Percentiles rank a stretch among this genome's conserved stretches.
These are phyloP conservation scores for Dujonia santamariae DNA, from an alignment of 1,139 yeast species.

Conservation along the genomic window DNA sequence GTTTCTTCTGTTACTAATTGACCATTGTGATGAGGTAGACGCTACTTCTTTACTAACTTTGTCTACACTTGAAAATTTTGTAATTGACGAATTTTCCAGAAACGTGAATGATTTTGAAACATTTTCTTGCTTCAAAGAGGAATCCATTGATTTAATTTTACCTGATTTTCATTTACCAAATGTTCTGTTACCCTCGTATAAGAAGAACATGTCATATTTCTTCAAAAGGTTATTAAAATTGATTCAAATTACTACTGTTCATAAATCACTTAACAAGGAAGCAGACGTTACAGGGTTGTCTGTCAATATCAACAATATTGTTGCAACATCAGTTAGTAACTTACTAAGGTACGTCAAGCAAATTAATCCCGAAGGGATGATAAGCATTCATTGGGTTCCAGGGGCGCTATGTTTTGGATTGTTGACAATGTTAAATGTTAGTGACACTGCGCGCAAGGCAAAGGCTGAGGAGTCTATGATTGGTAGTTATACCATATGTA, in stretches of 20 bases:
- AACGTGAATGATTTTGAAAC: too few relatives aligned
- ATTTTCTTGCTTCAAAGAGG: too few relatives aligned
- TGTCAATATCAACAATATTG: conserved; percentile 1
- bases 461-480: too few relatives aligned
- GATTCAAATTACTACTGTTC: neutral
- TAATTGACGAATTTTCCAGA: too few relatives aligned
- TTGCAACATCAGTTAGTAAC: neutral
- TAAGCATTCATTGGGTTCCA: conserved; percentile 7
- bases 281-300: too few relatives aligned
- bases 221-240: conserved; percentile 6
- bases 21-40: too few relatives aligned
- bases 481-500: neutral
- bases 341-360: conserved; percentile 1
- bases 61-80: too few relatives aligned
- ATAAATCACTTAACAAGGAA: too few relatives aligned
- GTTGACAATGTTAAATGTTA: conserved; percentile 5
- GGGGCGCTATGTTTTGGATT: conserved; percentile 5
- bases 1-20: conserved; percentile 22
- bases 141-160: neutral
- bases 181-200: conserved; percentile 7
- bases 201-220: conserved; percentile 8
- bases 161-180: conserved; percentile 3
- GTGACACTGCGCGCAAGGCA: conserved; percentile 2
- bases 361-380: conserved; percentile 2
- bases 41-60: too few relatives aligned